Conservation (phyloP, 371 early-diverging fungal species). For the Syncephalastrum racemosum region DNA sequence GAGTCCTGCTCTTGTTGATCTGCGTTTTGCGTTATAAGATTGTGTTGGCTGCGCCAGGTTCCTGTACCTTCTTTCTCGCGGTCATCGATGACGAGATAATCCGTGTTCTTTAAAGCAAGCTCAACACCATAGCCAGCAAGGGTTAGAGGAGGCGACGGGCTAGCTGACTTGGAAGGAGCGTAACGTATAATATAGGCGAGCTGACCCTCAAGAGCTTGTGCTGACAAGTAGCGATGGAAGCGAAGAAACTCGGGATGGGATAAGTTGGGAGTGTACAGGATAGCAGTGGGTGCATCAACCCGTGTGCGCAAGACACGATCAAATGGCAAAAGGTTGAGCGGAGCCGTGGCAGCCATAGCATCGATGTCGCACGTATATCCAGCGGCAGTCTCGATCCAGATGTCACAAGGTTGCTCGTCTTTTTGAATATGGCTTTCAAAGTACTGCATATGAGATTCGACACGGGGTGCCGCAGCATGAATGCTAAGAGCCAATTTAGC, state of each 20-base stretch:
- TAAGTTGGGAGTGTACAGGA: conserved; percentile 56
- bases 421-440: conserved; percentile 62
- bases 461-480: conserved; percentile 72
- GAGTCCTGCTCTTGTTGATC: background rate
- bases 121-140: conserved; percentile 92
- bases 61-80: conserved; percentile 49
- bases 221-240: conserved; percentile 38
- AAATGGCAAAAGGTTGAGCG: conserved; percentile 40
- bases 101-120: conserved; percentile 89
- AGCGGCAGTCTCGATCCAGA: conserved; percentile 33
- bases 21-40: background rate
- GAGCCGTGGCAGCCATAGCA: no score
- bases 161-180: conserved; percentile 34
- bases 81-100: conserved; percentile 94
- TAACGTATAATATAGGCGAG: conserved; percentile 55
- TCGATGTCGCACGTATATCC: no score
- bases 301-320: conserved; percentile 22
- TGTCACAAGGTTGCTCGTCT: conserved; percentile 39
- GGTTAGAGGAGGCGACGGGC: conserved; percentile 26
- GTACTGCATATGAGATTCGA: conserved; percentile 78
- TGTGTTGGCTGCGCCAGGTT: conserved; percentile 1
- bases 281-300: conserved; percentile 13
- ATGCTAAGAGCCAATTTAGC: conserved; percentile 63
- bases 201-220: conserved; percentile 24
- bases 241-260: conserved; percentile 35